These are phyloP conservation scores for Phytophthora meadii DNA, from an alignment of 352 stramenopile species.

Conservation along the genomic window DNA sequence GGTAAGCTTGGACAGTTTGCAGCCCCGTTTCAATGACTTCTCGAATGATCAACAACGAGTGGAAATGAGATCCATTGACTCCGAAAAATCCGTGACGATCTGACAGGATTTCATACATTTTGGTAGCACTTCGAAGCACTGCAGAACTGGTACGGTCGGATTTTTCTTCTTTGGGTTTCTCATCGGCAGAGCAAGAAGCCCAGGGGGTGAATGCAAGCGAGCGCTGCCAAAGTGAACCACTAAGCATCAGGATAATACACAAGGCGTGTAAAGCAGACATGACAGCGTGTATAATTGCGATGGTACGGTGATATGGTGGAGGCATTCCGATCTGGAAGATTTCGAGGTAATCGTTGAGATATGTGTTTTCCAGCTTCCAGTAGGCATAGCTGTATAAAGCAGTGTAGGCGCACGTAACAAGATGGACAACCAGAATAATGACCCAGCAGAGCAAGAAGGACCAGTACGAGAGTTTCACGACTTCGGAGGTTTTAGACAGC, in stretches of 20 bases:
- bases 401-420: slow-evolving; percentile 1
- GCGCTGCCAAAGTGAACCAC: slow-evolving; percentile 11
- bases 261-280: slow-evolving; percentile 22
- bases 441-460: slow-evolving; percentile 22
- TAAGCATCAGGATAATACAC: slow-evolving; percentile 18
- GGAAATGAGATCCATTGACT: slow-evolving; percentile 29
- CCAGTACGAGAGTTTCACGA: slow-evolving; percentile 16
- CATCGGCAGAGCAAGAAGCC: not conserved
- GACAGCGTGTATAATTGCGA: slow-evolving; percentile 21
- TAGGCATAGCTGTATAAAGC: not conserved
- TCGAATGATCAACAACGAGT: slow-evolving; percentile 22
- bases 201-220: slow-evolving; percentile 11
- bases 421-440: slow-evolving; percentile 14
- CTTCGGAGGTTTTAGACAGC: not conserved
- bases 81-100: slow-evolving; percentile 23
- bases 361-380: slow-evolving; percentile 3
- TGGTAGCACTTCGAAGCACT: not conserved
- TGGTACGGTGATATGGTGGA: slow-evolving; percentile 5
- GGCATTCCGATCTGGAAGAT: slow-evolving; percentile 22
- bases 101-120: not conserved
- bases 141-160: not conserved
- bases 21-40: slow-evolving; percentile 30
- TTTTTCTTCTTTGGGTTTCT: not conserved
- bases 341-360: slow-evolving; percentile 8
- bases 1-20: slow-evolving; percentile 32